Percentiles rank a stretch among this genome's conserved stretches.
phyloP scores from a whole-genome alignment of 129 eudicot genomes.

The Centaurea solstitialis region DNA sequence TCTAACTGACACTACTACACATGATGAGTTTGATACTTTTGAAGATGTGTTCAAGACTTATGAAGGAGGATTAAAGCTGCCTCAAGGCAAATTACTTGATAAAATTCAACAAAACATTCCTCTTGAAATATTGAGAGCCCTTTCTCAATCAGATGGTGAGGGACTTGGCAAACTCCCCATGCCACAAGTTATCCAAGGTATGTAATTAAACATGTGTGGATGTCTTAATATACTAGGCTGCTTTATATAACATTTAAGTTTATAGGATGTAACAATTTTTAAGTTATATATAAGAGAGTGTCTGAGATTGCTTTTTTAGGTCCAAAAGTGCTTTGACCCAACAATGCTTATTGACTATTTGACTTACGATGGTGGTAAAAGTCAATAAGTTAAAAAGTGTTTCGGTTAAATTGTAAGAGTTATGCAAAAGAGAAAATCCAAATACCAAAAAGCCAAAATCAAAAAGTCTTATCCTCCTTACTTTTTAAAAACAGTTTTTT shows the following conservation, averaged over 20 bases:
- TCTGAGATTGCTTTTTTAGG: too few relatives aligned
- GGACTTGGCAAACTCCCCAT: slow-evolving; percentile 41
- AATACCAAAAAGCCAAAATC: too few relatives aligned
- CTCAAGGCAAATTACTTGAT: slow-evolving; percentile 21
- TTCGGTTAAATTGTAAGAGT: too few relatives aligned
- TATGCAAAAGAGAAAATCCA: too few relatives aligned
- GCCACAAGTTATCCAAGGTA: slow-evolving; percentile 60
- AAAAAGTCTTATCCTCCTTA: too few relatives aligned
- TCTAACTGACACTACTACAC: slow-evolving; percentile 31
- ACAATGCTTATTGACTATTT: too few relatives aligned
- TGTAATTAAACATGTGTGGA: too few relatives aligned
- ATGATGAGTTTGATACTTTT: slow-evolving; percentile 40
- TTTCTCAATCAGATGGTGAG: slow-evolving; percentile 44
- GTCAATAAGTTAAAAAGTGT: too few relatives aligned
- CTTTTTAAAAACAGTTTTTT: too few relatives aligned
- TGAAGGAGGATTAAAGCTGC: slow-evolving; percentile 50
- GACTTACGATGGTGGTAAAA: too few relatives aligned
- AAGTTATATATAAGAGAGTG: neutral
- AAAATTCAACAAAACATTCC: slow-evolving; percentile 28
- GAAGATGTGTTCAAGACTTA: slow-evolving; percentile 45
- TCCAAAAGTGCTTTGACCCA: too few relatives aligned
- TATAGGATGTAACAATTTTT: neutral
- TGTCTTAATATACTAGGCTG: neutral
- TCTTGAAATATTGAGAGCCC: slow-evolving; percentile 39
- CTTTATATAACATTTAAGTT: neutral